Conservation (phyloP, 2,329 filamentous ascomycete genomes). For the Plectosphaerella plurivora region DNA sequence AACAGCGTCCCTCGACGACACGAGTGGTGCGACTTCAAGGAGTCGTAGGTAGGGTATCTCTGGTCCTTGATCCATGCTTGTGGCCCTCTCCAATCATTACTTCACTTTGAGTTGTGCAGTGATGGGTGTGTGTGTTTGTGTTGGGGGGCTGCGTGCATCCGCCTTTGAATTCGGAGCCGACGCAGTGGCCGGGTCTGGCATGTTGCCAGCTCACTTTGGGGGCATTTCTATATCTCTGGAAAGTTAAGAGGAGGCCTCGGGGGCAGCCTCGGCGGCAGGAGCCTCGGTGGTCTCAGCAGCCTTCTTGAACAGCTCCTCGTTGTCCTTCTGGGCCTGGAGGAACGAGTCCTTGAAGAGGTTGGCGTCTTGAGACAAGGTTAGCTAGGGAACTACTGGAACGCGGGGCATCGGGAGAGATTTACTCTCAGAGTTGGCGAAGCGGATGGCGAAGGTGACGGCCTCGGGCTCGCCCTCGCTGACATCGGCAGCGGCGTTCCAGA, state of each 20-base stretch:
- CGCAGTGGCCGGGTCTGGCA: background rate
- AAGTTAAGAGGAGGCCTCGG: constrained; percentile 6
- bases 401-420: constrained; percentile 32
- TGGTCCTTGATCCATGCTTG: too few relatives aligned
- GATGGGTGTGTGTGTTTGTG: background rate
- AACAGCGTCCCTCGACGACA: background rate
- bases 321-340: constrained; percentile 94
- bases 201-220: background rate
- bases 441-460: constrained; percentile 91
- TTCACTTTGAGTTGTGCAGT: background rate
- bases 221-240: background rate
- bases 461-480: constrained; percentile 98
- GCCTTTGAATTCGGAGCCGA: constrained; percentile 1
- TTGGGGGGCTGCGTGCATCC: background rate
- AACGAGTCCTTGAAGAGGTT: constrained; percentile 97
- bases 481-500: constrained; percentile 97
- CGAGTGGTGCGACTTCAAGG: constrained; percentile 3
- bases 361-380: constrained; percentile 62
- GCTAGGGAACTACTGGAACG: constrained; percentile 3
- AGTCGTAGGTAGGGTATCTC: too few relatives aligned
- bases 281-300: constrained; percentile 22
- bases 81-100: too few relatives aligned
- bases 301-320: constrained; percentile 76
- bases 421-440: constrained; percentile 98
- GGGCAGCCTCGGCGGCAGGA: constrained; percentile 17